A percentile compares a stretch with the other conserved stretches of the same genome.
Conservation (phyloP, 129 eudicot species). For the Tagetes erecta region DNA sequence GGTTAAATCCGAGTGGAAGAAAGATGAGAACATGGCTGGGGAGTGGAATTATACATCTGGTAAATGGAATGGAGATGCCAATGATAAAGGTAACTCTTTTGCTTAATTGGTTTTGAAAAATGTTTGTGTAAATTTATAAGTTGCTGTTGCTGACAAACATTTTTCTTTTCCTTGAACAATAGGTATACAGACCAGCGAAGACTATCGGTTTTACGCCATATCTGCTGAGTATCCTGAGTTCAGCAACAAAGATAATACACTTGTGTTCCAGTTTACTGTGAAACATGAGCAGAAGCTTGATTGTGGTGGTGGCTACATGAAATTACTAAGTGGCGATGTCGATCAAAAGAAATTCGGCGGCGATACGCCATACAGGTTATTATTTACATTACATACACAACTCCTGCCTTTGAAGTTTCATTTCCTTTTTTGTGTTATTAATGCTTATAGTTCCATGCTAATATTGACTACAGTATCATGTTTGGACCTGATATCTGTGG, state of each 20-base stretch:
- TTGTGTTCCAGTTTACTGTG: conserved; percentile 81
- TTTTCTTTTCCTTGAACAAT: not conserved
- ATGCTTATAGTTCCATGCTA: conserved; percentile 19
- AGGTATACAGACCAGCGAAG: conserved; percentile 99
- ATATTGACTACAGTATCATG: conserved; percentile 67
- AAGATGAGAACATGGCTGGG: conserved; percentile 89
- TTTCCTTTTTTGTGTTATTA: not conserved
- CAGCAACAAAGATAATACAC: conserved; percentile 77
- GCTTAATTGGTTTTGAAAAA: not conserved
- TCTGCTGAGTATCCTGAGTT: conserved; percentile 88
- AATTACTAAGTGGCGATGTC: conserved; percentile 67
- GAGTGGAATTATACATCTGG: conserved; percentile 98
- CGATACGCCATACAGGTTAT: conserved; percentile 82
- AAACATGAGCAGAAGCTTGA: conserved; percentile 94
- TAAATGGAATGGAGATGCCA: conserved; percentile 90
- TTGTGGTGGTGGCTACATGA: conserved; percentile 95
- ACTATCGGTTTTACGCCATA: conserved; percentile 83
- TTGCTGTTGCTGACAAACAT: not conserved
- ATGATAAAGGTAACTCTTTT: conserved; percentile 71
- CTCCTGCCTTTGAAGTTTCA: not conserved
- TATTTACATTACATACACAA: not conserved
- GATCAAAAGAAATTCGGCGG: conserved; percentile 87
- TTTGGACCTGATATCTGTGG: conserved; percentile 99
- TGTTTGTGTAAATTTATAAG: not conserved
- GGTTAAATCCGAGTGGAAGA: conserved; percentile 99